These are phyloP conservation scores for Coniferiporia sulphurascens DNA, from an alignment of 1,284 basidiomycete species.

Conservation along the genomic window DNA sequence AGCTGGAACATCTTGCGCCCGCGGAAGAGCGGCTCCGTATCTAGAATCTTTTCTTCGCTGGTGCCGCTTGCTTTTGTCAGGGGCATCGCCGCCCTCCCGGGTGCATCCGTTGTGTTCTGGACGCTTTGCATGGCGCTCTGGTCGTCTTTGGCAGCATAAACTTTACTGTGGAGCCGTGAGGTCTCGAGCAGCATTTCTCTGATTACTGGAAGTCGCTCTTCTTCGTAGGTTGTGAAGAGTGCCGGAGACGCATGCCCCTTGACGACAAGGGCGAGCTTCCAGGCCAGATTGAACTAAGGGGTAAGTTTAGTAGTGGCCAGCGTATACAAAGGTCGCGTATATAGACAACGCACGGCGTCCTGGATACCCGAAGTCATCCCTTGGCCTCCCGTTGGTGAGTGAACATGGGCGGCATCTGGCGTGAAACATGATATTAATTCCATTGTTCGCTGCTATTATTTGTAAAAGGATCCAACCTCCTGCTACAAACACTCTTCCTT, in stretches of 20 bases:
- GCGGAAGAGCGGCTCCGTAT: not conserved
- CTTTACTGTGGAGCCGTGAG: not conserved
- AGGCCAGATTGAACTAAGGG: conserved; percentile 24
- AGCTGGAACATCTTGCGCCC: conserved; percentile 18
- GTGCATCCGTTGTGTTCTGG: not conserved
- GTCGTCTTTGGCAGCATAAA: not conserved
- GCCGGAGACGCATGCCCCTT: conserved; percentile 16
- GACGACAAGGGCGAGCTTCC: conserved; percentile 31
- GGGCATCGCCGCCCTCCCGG: not conserved
- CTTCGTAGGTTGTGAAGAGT: conserved; percentile 12
- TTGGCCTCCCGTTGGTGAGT: conserved; percentile 43
- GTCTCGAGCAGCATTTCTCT: not conserved
- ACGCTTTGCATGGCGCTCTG: not conserved
- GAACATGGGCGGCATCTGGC: conserved; percentile 39
- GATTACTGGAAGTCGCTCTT: not conserved
- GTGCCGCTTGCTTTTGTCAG: not conserved
- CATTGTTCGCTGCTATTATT: not conserved
- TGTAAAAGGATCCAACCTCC: conserved; percentile 28
- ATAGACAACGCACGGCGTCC: conserved; percentile 32
- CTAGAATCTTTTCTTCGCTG: not conserved
- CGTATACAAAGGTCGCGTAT: no score
- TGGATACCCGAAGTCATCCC: conserved; percentile 38
- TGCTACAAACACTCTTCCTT: conserved; percentile 32
- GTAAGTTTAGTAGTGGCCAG: no score
- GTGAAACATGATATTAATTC: not conserved